Conservation (phyloP, 352 stramenopile genomes). For the Aphanomyces euteiches region DNA sequence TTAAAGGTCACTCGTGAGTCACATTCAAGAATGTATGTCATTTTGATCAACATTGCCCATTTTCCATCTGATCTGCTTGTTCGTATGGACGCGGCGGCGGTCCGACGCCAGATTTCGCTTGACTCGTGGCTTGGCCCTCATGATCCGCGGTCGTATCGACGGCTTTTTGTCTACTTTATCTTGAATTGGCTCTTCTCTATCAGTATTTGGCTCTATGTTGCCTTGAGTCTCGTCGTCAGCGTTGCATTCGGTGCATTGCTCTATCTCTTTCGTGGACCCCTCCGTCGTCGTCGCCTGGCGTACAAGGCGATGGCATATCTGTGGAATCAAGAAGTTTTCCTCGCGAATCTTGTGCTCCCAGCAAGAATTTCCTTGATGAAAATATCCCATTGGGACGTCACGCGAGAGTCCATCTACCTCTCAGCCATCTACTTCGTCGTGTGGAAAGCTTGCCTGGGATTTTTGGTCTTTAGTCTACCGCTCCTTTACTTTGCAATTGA, state of each 20-base stretch:
- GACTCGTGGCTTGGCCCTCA: constrained; percentile 23
- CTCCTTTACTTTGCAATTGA: constrained; percentile 16
- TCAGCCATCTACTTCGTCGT: constrained; percentile 20
- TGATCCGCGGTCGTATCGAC: constrained; percentile 22
- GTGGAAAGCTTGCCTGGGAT: constrained; percentile 7
- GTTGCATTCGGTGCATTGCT: neutral
- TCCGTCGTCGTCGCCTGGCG: constrained; percentile 22
- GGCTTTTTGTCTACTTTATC: constrained; percentile 19
- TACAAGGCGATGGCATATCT: constrained; percentile 21
- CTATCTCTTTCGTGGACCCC: neutral
- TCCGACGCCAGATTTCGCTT: neutral
- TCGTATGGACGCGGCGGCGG: no score
- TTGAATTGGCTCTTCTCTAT: constrained; percentile 18
- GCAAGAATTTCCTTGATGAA: neutral
- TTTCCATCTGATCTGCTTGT: no score
- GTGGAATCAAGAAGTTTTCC: constrained; percentile 17
- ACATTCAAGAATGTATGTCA: no score
- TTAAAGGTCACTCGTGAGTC: no score
- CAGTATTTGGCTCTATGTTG: constrained; percentile 15
- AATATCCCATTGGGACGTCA: constrained; percentile 27
- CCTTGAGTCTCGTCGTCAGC: neutral
- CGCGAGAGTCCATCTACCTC: neutral
- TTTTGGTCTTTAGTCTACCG: constrained; percentile 9
- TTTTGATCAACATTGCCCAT: no score
- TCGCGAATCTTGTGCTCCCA: constrained; percentile 22